A percentile compares a stretch with the other conserved stretches of the same genome.
phyloP scores from a whole-genome alignment of 371 early-diverging fungal genomes.

The Amoeboradix gromovi region DNA sequence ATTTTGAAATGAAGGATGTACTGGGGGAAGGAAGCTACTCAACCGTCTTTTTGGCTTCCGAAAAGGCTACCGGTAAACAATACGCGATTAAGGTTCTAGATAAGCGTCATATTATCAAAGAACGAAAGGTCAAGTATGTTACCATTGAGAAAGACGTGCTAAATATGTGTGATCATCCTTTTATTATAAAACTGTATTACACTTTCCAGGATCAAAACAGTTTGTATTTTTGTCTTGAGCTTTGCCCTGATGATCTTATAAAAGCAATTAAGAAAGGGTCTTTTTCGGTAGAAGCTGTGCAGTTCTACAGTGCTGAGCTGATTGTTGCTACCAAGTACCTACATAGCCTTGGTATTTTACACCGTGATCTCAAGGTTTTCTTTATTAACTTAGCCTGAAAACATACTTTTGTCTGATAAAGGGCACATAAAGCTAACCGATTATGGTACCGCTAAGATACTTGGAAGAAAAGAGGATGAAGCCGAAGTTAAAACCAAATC shows the following conservation, averaged over 20 bases:
- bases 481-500: constrained; percentile 26
- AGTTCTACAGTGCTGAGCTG: constrained; percentile 14
- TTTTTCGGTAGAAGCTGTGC: constrained; percentile 8
- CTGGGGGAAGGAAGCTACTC: constrained; percentile 88
- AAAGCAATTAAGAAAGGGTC: constrained; percentile 14
- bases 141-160: constrained; percentile 62
- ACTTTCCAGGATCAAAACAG: constrained; percentile 69
- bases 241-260: constrained; percentile 65
- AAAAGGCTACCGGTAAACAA: constrained; percentile 24
- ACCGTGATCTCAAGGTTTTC: constrained; percentile 10
- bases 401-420: constrained; percentile 42
- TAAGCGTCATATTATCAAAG: constrained; percentile 39
- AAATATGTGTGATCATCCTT: constrained; percentile 43
- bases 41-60: constrained; percentile 45
- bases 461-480: constrained; percentile 9
- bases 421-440: constrained; percentile 82
- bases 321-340: constrained; percentile 10
- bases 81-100: constrained; percentile 80
- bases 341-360: constrained; percentile 9
- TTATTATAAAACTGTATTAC: constrained; percentile 60
- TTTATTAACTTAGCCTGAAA: constrained; percentile 18
- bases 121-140: constrained; percentile 42
- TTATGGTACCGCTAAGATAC: constrained; percentile 83
- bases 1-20: constrained; percentile 49
- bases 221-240: constrained; percentile 58